Evolutionary conservation across 1,139 yeast genomes (phyloP).

Genomic region (Geotrichum reessii): DNA sequence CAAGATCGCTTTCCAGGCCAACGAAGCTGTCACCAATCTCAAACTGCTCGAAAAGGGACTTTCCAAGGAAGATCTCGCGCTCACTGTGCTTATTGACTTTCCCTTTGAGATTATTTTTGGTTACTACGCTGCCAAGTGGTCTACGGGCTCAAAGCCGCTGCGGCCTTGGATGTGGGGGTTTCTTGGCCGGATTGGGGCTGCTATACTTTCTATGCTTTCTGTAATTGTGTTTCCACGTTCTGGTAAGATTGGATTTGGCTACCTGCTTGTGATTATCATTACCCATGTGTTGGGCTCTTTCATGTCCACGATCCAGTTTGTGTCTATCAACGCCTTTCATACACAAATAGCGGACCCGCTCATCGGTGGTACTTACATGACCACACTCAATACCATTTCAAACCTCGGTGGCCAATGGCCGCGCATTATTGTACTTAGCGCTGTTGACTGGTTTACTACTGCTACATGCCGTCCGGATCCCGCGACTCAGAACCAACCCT

Average conservation of each 20-base stretch:
- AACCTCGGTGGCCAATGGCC: conserved; percentile 99
- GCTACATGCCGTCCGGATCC: conserved; percentile 47
- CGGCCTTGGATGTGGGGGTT: conserved; percentile 89
- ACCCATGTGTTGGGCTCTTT: conserved; percentile 85
- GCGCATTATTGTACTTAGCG: conserved; percentile 61
- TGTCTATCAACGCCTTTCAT: conserved; percentile 89
- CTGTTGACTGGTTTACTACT: conserved; percentile 72
- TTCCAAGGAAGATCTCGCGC: conserved; percentile 86
- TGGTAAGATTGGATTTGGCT: conserved; percentile 43
- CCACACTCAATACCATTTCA: conserved; percentile 83
- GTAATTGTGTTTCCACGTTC: conserved; percentile 69
- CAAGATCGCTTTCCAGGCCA: conserved; percentile 90
- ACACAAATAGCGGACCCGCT: conserved; percentile 92
- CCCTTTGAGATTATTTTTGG: conserved; percentile 96
- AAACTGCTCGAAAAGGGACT: conserved; percentile 90
- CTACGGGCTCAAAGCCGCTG: conserved; percentile 63
- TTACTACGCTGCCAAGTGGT: conserved; percentile 94
- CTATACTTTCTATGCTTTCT: conserved; percentile 65
- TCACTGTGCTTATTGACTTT: conserved; percentile 87
- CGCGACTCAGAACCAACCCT: conserved; percentile 5
- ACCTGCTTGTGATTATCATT: conserved; percentile 63
- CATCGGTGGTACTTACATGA: conserved; percentile 98
- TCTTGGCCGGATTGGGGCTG: conserved; percentile 76
- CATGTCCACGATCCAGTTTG: conserved; percentile 93
- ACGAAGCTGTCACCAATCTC: conserved; percentile 91